These are phyloP conservation scores for Microsporum audouinii DNA, from an alignment of 2,329 filamentous ascomycete genomes.

Conservation along the genomic window DNA sequence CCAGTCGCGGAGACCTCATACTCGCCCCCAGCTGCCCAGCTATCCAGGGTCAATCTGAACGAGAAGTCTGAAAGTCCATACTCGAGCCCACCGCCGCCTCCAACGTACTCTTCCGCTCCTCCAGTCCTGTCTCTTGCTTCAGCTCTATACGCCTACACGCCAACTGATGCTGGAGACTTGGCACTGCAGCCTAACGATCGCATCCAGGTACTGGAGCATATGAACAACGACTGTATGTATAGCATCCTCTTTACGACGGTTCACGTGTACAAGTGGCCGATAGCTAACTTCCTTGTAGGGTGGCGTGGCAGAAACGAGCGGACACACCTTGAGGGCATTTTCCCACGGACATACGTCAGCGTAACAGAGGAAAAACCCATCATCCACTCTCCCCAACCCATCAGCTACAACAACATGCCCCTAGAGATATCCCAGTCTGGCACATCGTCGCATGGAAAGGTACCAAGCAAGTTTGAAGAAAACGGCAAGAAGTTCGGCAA, in stretches of 20 bases:
- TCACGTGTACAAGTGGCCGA: neutral
- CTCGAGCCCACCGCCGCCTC: conserved; percentile 37
- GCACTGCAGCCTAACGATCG: conserved; percentile 69
- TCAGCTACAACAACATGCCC: conserved; percentile 51
- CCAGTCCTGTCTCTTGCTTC: conserved; percentile 59
- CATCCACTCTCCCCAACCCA: conserved; percentile 29
- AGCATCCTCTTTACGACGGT: conserved; percentile 31
- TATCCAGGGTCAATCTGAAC: conserved; percentile 16
- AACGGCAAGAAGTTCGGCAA: conserved; percentile 92
- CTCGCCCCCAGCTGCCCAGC: conserved; percentile 11
- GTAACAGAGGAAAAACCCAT: conserved; percentile 54
- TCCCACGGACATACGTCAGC: conserved; percentile 80
- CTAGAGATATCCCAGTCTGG: conserved; percentile 57
- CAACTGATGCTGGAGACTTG: conserved; percentile 70
- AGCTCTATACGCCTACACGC: conserved; percentile 74
- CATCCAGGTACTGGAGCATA: conserved; percentile 74
- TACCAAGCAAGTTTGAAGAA: conserved; percentile 54
- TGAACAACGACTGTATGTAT: conserved; percentile 74
- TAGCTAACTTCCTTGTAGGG: conserved; percentile 24
- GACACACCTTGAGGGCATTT: conserved; percentile 79
- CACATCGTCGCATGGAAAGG: conserved; percentile 35
- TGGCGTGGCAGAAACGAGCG: conserved; percentile 81
- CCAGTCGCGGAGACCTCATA: conserved; percentile 15
- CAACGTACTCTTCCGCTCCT: conserved; percentile 40
- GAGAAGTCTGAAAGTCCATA: conserved; percentile 29